These are phyloP conservation scores for Hypoxylon cercidicola DNA, from an alignment of 495 filamentous ascomycete species.

Conservation along the genomic window DNA sequence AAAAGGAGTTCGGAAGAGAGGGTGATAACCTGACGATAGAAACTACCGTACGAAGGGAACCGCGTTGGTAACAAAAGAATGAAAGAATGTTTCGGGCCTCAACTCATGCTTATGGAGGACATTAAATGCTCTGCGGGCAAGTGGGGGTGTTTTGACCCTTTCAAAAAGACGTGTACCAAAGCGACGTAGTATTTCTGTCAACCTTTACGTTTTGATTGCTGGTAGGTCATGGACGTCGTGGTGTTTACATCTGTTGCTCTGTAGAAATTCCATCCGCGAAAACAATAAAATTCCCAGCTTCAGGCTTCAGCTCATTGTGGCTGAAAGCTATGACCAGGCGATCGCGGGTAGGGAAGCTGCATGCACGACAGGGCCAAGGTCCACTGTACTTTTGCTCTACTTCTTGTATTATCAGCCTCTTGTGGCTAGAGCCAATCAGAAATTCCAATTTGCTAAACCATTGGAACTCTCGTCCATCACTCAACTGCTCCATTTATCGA, in stretches of 20 bases:
- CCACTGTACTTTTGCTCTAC: neutral
- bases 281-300: conserved; percentile 20
- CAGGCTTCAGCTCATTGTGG: too few species aligned
- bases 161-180: neutral
- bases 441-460: conserved; percentile 44
- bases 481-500: conserved; percentile 37
- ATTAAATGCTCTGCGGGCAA: neutral
- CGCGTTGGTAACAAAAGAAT: conserved; percentile 24
- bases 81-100: conserved; percentile 28
- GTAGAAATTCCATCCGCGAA: conserved; percentile 32
- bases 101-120: conserved; percentile 21
- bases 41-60: conserved; percentile 13
- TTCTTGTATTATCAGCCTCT: conserved; percentile 13
- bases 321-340: conserved; percentile 15
- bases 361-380: too few species aligned
- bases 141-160: neutral
- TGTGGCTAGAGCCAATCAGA: conserved; percentile 49
- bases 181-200: conserved; percentile 1
- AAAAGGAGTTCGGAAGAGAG: neutral
- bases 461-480: conserved; percentile 10
- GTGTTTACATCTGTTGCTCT: conserved; percentile 18
- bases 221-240: neutral
- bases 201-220: neutral
- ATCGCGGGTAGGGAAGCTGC: too few species aligned
- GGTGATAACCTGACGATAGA: conserved; percentile 8